Evolutionary conservation across 2,329 filamentous ascomycete species (phyloP).

Genomic region (Trichoderma koningiopsis): DNA sequence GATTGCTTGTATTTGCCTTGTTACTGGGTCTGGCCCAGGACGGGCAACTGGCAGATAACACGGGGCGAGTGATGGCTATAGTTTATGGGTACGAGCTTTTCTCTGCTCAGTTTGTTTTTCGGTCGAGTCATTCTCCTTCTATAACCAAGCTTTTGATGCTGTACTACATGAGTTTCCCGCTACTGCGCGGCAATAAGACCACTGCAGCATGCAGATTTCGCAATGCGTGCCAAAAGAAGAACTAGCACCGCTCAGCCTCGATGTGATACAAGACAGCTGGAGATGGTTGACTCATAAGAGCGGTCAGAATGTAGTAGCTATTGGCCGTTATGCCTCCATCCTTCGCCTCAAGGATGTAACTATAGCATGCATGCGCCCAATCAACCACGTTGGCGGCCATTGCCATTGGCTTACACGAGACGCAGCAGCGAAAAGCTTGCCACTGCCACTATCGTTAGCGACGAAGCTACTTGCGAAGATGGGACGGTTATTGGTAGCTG

Average conservation of each 20-base stretch:
- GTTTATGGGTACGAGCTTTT: constrained; percentile 3
- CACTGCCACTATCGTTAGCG: constrained; percentile 7
- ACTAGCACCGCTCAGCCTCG: constrained; percentile 18
- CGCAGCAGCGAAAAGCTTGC: constrained; percentile 3
- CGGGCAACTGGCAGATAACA: constrained; percentile 10
- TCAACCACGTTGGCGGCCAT: background rate
- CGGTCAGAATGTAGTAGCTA: constrained; percentile 5
- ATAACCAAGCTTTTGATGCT: constrained; percentile 11
- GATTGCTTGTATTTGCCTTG: constrained; percentile 11
- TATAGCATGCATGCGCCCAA: constrained; percentile 13
- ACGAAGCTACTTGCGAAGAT: background rate
- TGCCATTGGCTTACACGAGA: constrained; percentile 15
- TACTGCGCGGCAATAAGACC: constrained; percentile 16
- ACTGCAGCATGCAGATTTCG: constrained; percentile 24
- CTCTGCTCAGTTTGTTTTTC: constrained; percentile 7
- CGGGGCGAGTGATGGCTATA: constrained; percentile 1
- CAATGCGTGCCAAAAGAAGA: constrained; percentile 22
- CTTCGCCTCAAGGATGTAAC: constrained; percentile 14
- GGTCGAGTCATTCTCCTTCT: constrained; percentile 11
- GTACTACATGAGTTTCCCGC: constrained; percentile 10
- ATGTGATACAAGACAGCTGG: constrained; percentile 17
- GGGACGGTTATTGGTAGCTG: background rate
- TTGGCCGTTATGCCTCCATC: constrained; percentile 10
- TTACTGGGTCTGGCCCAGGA: background rate
- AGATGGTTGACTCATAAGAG: constrained; percentile 18